phyloP scores from a whole-genome alignment of 768 basidiomycete species.

The Cyclocybe aegerita region DNA sequence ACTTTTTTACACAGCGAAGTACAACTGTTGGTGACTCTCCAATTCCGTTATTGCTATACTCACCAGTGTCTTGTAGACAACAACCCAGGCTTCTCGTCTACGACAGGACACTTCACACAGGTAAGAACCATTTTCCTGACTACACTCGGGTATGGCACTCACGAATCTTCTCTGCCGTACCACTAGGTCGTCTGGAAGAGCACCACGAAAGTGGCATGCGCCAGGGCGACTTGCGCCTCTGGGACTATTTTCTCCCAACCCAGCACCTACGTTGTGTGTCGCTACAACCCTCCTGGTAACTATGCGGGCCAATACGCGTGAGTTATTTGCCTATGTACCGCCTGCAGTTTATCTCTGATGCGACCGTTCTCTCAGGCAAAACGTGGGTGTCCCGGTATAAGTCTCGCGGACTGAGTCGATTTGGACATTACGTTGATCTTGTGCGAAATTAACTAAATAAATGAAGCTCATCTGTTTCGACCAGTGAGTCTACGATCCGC shows the following conservation, averaged over 20 bases:
- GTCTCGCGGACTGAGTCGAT: background rate
- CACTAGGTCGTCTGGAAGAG: slow-evolving; percentile 53
- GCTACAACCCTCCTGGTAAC: slow-evolving; percentile 28
- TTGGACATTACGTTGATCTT: too few species aligned
- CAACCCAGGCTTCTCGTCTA: slow-evolving; percentile 22
- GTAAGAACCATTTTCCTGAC: slow-evolving; percentile 6
- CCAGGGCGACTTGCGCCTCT: slow-evolving; percentile 34
- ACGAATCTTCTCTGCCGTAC: background rate
- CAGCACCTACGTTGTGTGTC: slow-evolving; percentile 26
- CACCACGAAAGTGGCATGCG: slow-evolving; percentile 49
- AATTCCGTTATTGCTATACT: background rate
- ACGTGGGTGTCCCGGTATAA: slow-evolving; percentile 13
- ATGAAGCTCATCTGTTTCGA: too few species aligned
- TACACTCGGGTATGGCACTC: background rate
- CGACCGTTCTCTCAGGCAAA: slow-evolving; percentile 4
- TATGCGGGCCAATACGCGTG: slow-evolving; percentile 22
- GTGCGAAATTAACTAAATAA: too few species aligned
- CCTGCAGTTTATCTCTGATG: background rate
- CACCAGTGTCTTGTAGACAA: slow-evolving; percentile 17
- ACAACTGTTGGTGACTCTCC: slow-evolving; percentile 16
- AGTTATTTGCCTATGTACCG: background rate
- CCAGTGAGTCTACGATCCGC: too few species aligned
- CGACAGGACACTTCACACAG: slow-evolving; percentile 32
- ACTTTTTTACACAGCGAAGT: slow-evolving; percentile 11
- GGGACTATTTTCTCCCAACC: slow-evolving; percentile 21